phyloP scores from a whole-genome alignment of 1,139 yeast species.

The Martiniozyma asiatica region DNA sequence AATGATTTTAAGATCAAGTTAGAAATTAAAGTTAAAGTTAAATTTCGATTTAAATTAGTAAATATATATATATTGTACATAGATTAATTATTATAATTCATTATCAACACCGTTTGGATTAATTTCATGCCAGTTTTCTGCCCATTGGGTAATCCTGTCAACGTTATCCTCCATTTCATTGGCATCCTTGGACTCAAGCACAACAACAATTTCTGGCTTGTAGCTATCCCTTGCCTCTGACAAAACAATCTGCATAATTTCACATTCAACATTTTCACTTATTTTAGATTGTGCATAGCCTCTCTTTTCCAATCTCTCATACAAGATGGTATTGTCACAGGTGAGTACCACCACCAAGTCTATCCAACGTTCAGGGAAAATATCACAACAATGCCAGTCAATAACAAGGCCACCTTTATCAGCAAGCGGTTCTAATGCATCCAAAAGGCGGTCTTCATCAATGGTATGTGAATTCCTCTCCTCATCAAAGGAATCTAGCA shows the following conservation, averaged over 20 bases:
- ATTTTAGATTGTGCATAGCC: slow-evolving; percentile 71
- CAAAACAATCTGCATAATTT: slow-evolving; percentile 85
- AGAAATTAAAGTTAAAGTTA: too few relatives aligned
- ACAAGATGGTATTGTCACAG: slow-evolving; percentile 59
- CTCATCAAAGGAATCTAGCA: slow-evolving; percentile 78
- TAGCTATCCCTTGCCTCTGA: slow-evolving; percentile 82
- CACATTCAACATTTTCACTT: slow-evolving; percentile 90
- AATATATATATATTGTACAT: too few relatives aligned
- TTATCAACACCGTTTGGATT: slow-evolving; percentile 34
- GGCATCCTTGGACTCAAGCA: slow-evolving; percentile 54
- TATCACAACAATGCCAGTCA: slow-evolving; percentile 97
- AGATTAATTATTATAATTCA: slow-evolving; percentile 7
- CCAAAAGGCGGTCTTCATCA: slow-evolving; percentile 81
- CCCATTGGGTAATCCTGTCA: slow-evolving; percentile 65
- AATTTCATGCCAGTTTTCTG: slow-evolving; percentile 50
- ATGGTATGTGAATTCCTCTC: slow-evolving; percentile 78
- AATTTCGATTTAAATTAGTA: too few relatives aligned
- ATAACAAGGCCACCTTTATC: slow-evolving; percentile 76
- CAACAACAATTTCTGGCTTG: slow-evolving; percentile 71
- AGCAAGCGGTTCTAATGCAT: slow-evolving; percentile 65
- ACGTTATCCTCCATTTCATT: slow-evolving; percentile 77
- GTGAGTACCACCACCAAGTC: slow-evolving; percentile 85
- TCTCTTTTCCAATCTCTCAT: slow-evolving; percentile 62
- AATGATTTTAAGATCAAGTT: too few relatives aligned
- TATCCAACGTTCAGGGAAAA: slow-evolving; percentile 84